A percentile compares a stretch with the other conserved stretches of the same genome.
These are phyloP conservation scores for Pyrus betulifolia DNA, from an alignment of 306 rosid species.

Conservation along the genomic window DNA sequence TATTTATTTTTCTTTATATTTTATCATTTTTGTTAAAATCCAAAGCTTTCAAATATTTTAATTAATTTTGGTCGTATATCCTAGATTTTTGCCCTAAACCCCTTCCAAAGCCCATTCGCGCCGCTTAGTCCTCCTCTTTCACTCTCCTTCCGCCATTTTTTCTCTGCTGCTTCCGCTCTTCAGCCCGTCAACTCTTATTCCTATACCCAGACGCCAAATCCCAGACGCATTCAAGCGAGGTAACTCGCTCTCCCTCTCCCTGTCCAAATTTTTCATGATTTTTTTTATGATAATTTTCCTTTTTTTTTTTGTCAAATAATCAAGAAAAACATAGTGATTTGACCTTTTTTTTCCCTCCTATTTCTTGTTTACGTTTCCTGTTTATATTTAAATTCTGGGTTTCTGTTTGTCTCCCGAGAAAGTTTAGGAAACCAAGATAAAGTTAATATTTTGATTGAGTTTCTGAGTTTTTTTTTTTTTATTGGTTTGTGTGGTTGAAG, in stretches of 20 bases:
- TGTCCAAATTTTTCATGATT: neutral
- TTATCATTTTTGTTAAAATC: too few relatives aligned
- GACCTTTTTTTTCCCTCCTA: neutral
- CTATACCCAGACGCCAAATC: neutral
- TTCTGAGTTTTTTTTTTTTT: neutral
- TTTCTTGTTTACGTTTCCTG: too few relatives aligned
- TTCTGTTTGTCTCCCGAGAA: neutral
- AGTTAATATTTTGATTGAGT: neutral
- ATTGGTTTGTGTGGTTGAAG: neutral
- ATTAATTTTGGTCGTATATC: too few relatives aligned
- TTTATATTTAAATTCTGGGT: too few relatives aligned
- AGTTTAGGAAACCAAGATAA: neutral
- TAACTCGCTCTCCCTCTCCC: neutral
- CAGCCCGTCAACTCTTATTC: neutral
- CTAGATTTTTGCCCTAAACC: neutral
- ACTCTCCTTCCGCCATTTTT: neutral
- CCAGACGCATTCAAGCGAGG: neutral
- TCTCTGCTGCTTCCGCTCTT: neutral
- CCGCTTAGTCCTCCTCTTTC: neutral
- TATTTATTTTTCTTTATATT: too few relatives aligned
- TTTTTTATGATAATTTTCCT: neutral
- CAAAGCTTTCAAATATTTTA: too few relatives aligned
- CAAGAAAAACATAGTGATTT: too few relatives aligned
- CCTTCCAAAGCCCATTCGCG: neutral
- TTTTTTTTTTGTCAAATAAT: too few relatives aligned